Percentiles rank a stretch among this genome's conserved stretches.
Conservation (phyloP, 1,284 basidiomycete species). For the Trichosporon faecale region DNA sequence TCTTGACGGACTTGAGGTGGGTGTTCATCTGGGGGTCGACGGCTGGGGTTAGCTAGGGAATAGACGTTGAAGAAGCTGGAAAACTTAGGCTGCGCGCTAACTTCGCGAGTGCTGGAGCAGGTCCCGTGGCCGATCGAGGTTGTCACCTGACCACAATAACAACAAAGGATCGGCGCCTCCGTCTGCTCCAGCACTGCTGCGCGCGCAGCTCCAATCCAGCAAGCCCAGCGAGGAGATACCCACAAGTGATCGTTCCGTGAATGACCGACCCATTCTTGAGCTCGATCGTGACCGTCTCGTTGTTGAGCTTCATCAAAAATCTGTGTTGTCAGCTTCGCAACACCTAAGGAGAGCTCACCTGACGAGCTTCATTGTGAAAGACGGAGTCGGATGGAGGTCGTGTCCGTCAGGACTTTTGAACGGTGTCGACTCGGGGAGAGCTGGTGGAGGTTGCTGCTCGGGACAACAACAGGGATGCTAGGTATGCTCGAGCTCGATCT, state of each 20-base stretch:
- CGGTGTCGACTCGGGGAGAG: slow-evolving; percentile 20
- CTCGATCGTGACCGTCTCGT: slow-evolving; percentile 97
- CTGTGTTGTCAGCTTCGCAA: slow-evolving; percentile 56
- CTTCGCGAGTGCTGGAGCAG: background rate
- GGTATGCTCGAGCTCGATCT: background rate
- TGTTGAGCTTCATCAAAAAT: slow-evolving; percentile 99
- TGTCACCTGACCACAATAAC: background rate
- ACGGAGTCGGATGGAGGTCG: slow-evolving; percentile 39
- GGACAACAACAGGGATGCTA: slow-evolving; percentile 6
- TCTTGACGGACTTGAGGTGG: slow-evolving; percentile 93
- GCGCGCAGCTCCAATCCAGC: background rate
- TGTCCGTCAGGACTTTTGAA: slow-evolving; percentile 14
- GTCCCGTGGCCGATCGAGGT: background rate
- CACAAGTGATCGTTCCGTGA: slow-evolving; percentile 95
- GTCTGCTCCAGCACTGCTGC: background rate
- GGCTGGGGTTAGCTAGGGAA: slow-evolving; percentile 55
- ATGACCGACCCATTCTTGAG: slow-evolving; percentile 96
- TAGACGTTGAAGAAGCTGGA: background rate
- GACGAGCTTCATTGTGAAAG: slow-evolving; percentile 55
- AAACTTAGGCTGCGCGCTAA: background rate
- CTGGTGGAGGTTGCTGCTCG: slow-evolving; percentile 4
- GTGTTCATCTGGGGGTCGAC: slow-evolving; percentile 99
- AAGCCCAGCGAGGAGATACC: slow-evolving; percentile 33
- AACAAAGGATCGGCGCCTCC: background rate
- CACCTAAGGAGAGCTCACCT: slow-evolving; percentile 36